Base-by-base conservation (phyloP, 1,139 yeast genomes). In the Yamadazyma kanchanaburiensis region DNA sequence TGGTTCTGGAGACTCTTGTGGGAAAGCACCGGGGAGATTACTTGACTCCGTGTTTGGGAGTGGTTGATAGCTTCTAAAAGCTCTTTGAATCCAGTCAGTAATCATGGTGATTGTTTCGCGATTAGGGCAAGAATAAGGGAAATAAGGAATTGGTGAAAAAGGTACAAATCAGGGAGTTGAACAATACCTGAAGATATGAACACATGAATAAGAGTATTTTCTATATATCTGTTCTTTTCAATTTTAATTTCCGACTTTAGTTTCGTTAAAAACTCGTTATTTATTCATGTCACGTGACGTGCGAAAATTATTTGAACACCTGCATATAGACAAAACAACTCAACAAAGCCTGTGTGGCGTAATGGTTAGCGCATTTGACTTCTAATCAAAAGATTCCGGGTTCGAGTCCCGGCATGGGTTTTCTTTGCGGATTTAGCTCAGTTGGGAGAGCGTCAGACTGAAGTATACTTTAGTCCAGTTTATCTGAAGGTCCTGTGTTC, bases 401-500 rank as follows among this genome's bases (percentile, higher is more conserved):
- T 51, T 51, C 56, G 56, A 51, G 53, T 51, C 55, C 56, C 56
- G 55, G 54, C 55, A 52, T 49, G 56, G 55, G 56, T 51, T 38
- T 27, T 13, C 16, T 27, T 23, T 35, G 48, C 48, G 48, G 48
- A 37, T 64, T 66, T 66, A 66, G 71, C 72, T 65, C 72, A 66
- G 71, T 65, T 61, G 71, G 73, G 72, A 65, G 72, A 65, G 72
- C 73, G 72, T 63, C 70, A 64, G 72, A 66, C 72, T 66, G 72
- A 66, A 65, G 73, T 42, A 35, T 27, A 49, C 51, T 49, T 49
- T 50, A 45, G 60, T 55, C 58, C 55, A 54, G 57, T 51, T 51
- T 51, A 65, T 65, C 71, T 65, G 71, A 61, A 66, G 72, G 73
- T 66, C 72, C 68, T 66, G 73, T 66, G 73, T 66, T 66, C 73